Evolutionary conservation across 208 protist genomes (phyloP), one percentile per base, ranked within the genome.

Genomic region (Spongospora subterranea): DNA sequence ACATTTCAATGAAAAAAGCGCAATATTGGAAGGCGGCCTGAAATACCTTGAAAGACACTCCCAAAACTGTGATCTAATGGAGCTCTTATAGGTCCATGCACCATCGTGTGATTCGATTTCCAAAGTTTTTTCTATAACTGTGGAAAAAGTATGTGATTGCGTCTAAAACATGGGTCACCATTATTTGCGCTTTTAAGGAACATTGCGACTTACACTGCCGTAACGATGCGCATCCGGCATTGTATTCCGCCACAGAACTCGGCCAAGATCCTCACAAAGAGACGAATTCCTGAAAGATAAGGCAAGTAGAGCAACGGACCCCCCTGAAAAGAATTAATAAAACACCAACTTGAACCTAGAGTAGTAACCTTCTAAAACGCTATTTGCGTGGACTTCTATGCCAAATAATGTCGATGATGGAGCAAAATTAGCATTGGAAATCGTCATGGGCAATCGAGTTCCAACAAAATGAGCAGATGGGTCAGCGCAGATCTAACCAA

Each of bases 201-300:
- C 6, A 60, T 29, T 29, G 24, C 6, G 24, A 6, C 13, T 6
- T 29, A 60, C 6, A 6, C 50, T 29, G 6, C 6, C 50, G 24
- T 60, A 60, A 29, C 24, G 50, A 24, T 6, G 24, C 50, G 50
- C 50, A 60, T 60, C 24, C 6, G 6, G 71, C 6, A 13, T 13
- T n/a, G 6, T 6, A 6, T 82, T 13, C n/a, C 35, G 35, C 71
- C 71, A 82, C 6, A 82, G 17, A 35, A 82, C 71, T 43, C 71
- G 71, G n/a, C 71, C 71, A 43, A 82, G 17, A 40, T 82, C 71
- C n/a, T 82, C 71, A 43, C 6, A 35, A 6, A 82, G n/a, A 43
- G n/a, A 6, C 6, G 71, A 82, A 20, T 43, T 43, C 13, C n/a
- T 35, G 40, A 40, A 82, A 35, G 71, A 35, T 43, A 40, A 6